Percentiles rank a stretch among this genome's conserved stretches.
Evolutionary conservation across 1,284 basidiomycete species (phyloP).

Genomic region (Filobasidium uniguttulatum): DNA sequence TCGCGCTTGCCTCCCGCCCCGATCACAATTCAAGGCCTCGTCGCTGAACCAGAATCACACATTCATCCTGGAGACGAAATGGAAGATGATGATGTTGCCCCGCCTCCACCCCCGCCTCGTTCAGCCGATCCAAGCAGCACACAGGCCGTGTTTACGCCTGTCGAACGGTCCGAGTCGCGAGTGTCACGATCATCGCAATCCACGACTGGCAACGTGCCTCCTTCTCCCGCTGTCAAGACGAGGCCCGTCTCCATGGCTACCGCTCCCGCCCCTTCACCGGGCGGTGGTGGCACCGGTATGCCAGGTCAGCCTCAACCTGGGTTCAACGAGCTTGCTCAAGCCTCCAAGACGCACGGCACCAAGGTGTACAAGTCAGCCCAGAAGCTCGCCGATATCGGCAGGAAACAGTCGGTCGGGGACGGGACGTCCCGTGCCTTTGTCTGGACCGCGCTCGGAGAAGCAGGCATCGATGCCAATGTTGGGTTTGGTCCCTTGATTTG

Average conservation of each 20-base stretch:
- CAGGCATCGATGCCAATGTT: constrained; percentile 38
- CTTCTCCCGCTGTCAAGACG: constrained; percentile 5
- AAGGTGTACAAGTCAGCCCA: constrained; percentile 57
- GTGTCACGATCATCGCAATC: constrained; percentile 15
- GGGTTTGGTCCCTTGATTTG: constrained; percentile 44
- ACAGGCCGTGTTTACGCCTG: constrained; percentile 10
- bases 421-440: constrained; percentile 70
- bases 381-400: constrained; percentile 55
- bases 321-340: constrained; percentile 49
- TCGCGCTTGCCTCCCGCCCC: neutral
- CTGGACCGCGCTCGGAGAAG: constrained; percentile 48
- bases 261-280: no score
- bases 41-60: neutral
- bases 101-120: constrained; percentile 20
- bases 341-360: constrained; percentile 60
- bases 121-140: constrained; percentile 10
- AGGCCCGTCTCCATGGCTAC: no score
- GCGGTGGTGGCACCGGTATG: no score
- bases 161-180: constrained; percentile 18
- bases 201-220: constrained; percentile 3
- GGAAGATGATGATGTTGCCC: constrained; percentile 13
- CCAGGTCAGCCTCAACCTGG: constrained; percentile 22
- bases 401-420: constrained; percentile 61
- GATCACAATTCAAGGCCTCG: neutral
- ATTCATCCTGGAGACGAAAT: neutral